Evolutionary conservation across 257 asterid species (phyloP).

Genomic region (Jacaranda copaia): DNA sequence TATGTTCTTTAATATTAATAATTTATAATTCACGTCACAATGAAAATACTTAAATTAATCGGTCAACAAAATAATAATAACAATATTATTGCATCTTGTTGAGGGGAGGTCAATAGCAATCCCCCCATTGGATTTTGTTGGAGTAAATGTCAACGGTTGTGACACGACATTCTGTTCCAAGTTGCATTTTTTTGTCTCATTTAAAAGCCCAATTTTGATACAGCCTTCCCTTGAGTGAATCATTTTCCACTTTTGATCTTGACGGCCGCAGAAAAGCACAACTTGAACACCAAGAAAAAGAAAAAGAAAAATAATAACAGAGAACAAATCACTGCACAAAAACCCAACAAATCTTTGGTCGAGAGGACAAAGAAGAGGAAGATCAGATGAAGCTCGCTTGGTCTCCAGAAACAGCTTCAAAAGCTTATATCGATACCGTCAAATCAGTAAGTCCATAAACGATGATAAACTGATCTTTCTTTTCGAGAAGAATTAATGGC

Average conservation of each 20-base stretch:
- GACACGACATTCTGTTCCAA: conserved; percentile 40
- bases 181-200: conserved; percentile 21
- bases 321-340: neutral
- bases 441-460: conserved; percentile 65
- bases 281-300: conserved; percentile 36
- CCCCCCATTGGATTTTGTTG: conserved; percentile 49
- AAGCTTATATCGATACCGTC: conserved; percentile 85
- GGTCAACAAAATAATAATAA: too few relatives aligned
- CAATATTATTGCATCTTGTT: neutral
- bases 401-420: conserved; percentile 89
- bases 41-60: too few relatives aligned
- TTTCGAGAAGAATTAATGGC: neutral
- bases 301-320: neutral
- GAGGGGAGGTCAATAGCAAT: conserved; percentile 25
- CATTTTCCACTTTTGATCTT: conserved; percentile 26
- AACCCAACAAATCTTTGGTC: neutral
- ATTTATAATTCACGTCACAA: too few relatives aligned
- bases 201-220: conserved; percentile 36
- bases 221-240: conserved; percentile 27
- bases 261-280: conserved; percentile 28
- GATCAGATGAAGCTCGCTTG: conserved; percentile 80
- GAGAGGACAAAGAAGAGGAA: neutral
- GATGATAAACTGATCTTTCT: too few relatives aligned
- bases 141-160: conserved; percentile 58
- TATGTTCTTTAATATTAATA: too few relatives aligned